A percentile compares a stretch with the other conserved stretches of the same genome.
These are phyloP conservation scores for Ballota nigra DNA, from an alignment of 257 asterid genomes.

Conservation along the genomic window DNA sequence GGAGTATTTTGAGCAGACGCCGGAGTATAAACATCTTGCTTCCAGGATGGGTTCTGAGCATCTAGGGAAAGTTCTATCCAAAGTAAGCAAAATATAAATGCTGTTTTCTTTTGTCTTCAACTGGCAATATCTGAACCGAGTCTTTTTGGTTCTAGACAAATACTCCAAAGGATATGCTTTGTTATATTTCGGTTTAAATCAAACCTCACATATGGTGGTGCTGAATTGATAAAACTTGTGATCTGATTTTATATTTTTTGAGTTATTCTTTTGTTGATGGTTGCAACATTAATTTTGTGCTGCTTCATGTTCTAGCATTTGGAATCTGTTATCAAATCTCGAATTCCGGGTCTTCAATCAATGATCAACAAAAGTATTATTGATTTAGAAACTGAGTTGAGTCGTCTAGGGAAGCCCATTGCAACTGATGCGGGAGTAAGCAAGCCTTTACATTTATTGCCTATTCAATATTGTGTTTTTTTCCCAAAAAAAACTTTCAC, in stretches of 20 bases:
- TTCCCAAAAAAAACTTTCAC: background rate
- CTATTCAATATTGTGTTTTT: background rate
- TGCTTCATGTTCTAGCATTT: conserved; percentile 48
- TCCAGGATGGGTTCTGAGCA: conserved; percentile 80
- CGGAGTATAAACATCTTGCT: conserved; percentile 62
- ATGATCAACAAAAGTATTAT: conserved; percentile 71
- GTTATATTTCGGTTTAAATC: background rate
- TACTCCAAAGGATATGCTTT: background rate
- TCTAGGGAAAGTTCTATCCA: conserved; percentile 69
- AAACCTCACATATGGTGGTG: background rate
- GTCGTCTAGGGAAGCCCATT: conserved; percentile 73
- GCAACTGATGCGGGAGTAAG: conserved; percentile 84
- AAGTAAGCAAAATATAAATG: conserved; percentile 38
- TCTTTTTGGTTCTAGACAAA: background rate
- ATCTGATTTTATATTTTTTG: too few relatives aligned
- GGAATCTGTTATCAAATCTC: conserved; percentile 75
- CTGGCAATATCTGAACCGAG: background rate
- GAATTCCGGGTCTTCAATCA: conserved; percentile 81
- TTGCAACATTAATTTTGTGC: conserved; percentile 9
- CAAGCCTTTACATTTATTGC: conserved; percentile 9
- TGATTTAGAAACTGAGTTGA: conserved; percentile 73
- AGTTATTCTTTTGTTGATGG: conserved; percentile 1
- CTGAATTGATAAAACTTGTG: conserved; percentile 6
- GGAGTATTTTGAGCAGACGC: conserved; percentile 62
- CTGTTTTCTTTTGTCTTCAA: background rate